A percentile compares a stretch with the other conserved stretches of the same genome.
These are phyloP conservation scores for Camelina hispida DNA, from an alignment of 345 rosid species.

Conservation along the genomic window DNA sequence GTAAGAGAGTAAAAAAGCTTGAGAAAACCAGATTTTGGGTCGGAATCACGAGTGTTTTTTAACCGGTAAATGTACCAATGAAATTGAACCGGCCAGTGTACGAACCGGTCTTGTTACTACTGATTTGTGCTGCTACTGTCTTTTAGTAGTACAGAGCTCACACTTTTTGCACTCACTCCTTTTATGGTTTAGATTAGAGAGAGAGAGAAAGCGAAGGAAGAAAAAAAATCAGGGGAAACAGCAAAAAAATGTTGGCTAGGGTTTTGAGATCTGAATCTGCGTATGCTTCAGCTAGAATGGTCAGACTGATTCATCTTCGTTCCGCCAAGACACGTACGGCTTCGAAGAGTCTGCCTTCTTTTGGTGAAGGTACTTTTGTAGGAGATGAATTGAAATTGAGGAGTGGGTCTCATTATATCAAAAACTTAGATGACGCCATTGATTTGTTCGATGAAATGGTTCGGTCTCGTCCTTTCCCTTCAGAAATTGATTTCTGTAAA, in stretches of 20 bases:
- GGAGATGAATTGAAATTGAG: slow-evolving; percentile 3
- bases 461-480: background rate
- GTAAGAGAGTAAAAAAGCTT: too few relatives aligned
- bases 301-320: background rate
- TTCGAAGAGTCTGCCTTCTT: background rate
- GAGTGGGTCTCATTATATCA: background rate
- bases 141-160: too few relatives aligned
- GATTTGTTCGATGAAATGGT: slow-evolving; percentile 4
- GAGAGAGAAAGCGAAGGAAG: background rate
- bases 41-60: too few relatives aligned
- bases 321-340: background rate
- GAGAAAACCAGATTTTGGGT: too few relatives aligned
- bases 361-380: background rate
- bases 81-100: too few relatives aligned
- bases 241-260: slow-evolving; percentile 5
- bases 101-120: too few relatives aligned
- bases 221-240: background rate
- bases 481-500: background rate
- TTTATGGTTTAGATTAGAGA: too few relatives aligned
- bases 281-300: background rate
- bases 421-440: slow-evolving; percentile 7
- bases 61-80: too few relatives aligned
- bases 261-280: background rate
- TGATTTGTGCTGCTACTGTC: too few relatives aligned
- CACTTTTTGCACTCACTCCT: too few relatives aligned